phyloP scores from a whole-genome alignment of 2,329 filamentous ascomycete species.

The Fusarium devonianum region DNA sequence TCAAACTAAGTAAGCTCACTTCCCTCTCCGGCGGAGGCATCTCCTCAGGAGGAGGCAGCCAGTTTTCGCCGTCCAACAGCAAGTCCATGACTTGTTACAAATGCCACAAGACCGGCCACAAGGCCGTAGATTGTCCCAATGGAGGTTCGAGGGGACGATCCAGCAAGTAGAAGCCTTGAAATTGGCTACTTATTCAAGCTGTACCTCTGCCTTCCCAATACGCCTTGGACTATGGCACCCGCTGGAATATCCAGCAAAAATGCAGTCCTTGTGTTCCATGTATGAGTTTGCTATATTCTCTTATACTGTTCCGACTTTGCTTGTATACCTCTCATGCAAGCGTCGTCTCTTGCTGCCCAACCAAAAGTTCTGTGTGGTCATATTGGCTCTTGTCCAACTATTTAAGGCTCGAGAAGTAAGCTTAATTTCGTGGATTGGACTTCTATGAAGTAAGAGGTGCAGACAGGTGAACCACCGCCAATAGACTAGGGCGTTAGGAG shows the following conservation, averaged over 20 bases:
- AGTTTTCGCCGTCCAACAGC: conserved; percentile 32
- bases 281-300: background rate
- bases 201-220: background rate
- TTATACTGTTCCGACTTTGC: background rate
- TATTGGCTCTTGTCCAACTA: too few species aligned
- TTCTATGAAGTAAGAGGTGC: too few species aligned
- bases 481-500: too few species aligned
- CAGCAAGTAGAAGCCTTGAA: conserved; percentile 17
- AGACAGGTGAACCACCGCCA: too few species aligned
- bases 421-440: too few species aligned
- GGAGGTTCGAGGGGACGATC: conserved; percentile 19
- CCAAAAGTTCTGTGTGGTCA: too few species aligned
- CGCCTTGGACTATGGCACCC: background rate
- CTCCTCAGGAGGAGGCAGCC: conserved; percentile 52
- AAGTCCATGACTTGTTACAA: conserved; percentile 59
- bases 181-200: background rate
- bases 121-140: conserved; percentile 62
- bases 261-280: background rate
- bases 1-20: conserved; percentile 68
- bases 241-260: background rate
- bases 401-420: too few species aligned
- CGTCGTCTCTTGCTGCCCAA: background rate
- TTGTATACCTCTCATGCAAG: background rate
- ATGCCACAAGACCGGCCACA: conserved; percentile 69
- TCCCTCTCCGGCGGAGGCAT: conserved; percentile 62